Percentiles rank a stretch among this genome's conserved stretches.
phyloP scores from a whole-genome alignment of 305 asterid species.

The Fraxinus dipetala region DNA sequence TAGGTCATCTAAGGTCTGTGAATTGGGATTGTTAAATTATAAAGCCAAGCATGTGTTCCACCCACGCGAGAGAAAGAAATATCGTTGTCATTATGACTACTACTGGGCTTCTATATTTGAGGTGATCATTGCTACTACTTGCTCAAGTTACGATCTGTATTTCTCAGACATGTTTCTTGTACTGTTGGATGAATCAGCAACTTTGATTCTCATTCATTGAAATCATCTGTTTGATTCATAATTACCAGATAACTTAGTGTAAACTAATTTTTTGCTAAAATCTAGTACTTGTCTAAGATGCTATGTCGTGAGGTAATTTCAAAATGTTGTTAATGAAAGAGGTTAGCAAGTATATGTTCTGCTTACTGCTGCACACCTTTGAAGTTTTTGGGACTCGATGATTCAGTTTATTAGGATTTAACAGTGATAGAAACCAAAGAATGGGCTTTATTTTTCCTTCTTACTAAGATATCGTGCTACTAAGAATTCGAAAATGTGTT shows the following conservation, averaged over 20 bases:
- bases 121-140: conserved; percentile 43
- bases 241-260: not conserved
- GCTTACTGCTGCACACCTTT: not conserved
- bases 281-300: not conserved
- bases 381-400: not conserved
- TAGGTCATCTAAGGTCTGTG: conserved; percentile 94
- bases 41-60: conserved; percentile 82
- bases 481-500: not conserved
- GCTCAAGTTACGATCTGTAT: conserved; percentile 1
- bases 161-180: not conserved
- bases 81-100: conserved; percentile 86
- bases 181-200: not conserved
- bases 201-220: not conserved
- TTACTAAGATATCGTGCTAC: not conserved
- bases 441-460: not conserved
- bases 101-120: conserved; percentile 95
- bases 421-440: not conserved
- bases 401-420: not conserved
- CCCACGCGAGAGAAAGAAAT: conserved; percentile 67
- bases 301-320: not conserved
- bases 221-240: conserved; percentile 4
- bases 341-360: not conserved
- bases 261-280: not conserved
- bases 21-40: conserved; percentile 77
- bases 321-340: not conserved